These are phyloP conservation scores for Alnus glutinosa DNA, from an alignment of 306 rosid species.

Conservation along the genomic window DNA sequence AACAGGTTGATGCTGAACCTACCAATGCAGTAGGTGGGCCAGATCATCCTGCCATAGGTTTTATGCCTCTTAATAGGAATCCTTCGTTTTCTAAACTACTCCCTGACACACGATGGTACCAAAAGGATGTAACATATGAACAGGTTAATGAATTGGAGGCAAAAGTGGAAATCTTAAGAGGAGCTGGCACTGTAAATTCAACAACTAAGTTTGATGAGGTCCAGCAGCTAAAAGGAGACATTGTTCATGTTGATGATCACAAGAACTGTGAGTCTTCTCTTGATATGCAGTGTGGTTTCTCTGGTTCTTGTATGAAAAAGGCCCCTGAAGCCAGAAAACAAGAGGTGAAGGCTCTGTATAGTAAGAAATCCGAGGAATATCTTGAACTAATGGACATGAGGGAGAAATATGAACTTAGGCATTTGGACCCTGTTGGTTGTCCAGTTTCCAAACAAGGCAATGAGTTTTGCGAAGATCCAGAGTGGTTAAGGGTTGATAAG, in stretches of 20 bases:
- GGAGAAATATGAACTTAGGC: slow-evolving; percentile 29
- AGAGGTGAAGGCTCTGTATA: slow-evolving; percentile 22
- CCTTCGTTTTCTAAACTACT: slow-evolving; percentile 43
- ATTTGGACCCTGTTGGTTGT: slow-evolving; percentile 39
- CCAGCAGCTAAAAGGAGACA: slow-evolving; percentile 29
- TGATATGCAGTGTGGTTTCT: slow-evolving; percentile 17
- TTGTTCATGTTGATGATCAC: slow-evolving; percentile 12
- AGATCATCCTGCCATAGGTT: slow-evolving; percentile 46
- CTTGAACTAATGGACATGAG: slow-evolving; percentile 30
- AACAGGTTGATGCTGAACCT: slow-evolving; percentile 56
- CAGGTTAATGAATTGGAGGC: slow-evolving; percentile 45
- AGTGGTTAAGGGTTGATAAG: slow-evolving; percentile 58
- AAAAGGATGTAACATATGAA: slow-evolving; percentile 55
- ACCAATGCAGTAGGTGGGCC: slow-evolving; percentile 41
- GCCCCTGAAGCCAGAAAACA: slow-evolving; percentile 28
- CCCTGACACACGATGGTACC: slow-evolving; percentile 59
- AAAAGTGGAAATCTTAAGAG: slow-evolving; percentile 45
- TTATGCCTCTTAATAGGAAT: slow-evolving; percentile 41
- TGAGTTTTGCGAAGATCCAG: slow-evolving; percentile 48
- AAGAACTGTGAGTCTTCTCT: slow-evolving; percentile 28
- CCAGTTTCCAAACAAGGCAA: slow-evolving; percentile 42
- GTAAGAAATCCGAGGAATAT: slow-evolving; percentile 32
- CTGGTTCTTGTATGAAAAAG: slow-evolving; percentile 28
- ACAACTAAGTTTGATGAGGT: background rate
- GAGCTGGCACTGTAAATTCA: slow-evolving; percentile 38